Conservation (phyloP, 495 filamentous ascomycete genomes). For the Bacidia gigantensis region DNA sequence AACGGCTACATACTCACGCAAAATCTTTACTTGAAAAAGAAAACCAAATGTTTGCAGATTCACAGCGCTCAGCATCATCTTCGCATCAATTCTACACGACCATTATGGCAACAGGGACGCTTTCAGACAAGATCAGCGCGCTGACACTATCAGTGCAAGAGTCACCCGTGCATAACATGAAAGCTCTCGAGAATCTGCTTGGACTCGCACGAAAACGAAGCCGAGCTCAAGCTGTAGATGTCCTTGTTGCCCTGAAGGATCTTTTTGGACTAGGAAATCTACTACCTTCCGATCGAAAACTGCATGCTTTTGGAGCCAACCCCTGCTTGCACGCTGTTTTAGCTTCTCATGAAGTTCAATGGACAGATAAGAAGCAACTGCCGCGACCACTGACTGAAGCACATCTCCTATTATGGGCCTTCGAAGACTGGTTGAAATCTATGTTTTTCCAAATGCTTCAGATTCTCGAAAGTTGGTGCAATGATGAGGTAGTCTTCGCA, state of each 20-base stretch:
- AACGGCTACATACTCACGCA: constrained; percentile 63
- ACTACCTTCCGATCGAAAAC: constrained; percentile 66
- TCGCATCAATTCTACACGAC: constrained; percentile 88
- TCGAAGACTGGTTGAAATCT: constrained; percentile 86
- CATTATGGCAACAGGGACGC: constrained; percentile 90
- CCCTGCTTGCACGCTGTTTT: constrained; percentile 58
- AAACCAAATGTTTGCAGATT: constrained; percentile 44
- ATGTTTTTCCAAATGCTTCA: constrained; percentile 85
- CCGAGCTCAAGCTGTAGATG: constrained; percentile 84
- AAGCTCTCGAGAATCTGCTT: constrained; percentile 72
- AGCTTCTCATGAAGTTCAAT: constrained; percentile 39
- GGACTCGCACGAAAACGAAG: constrained; percentile 74
- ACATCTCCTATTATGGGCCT: constrained; percentile 81
- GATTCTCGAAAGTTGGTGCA: constrained; percentile 78
- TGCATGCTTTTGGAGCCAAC: constrained; percentile 67
- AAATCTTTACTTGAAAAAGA: constrained; percentile 62
- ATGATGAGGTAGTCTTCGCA: constrained; percentile 86
- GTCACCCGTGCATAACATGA: constrained; percentile 82
- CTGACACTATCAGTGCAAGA: constrained; percentile 88
- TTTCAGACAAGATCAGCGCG: constrained; percentile 93
- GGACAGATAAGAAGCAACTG: constrained; percentile 51
- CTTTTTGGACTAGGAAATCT: constrained; percentile 77
- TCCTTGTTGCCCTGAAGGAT: constrained; percentile 83
- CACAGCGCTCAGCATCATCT: constrained; percentile 48
- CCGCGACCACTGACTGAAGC: constrained; percentile 54